Evolutionary conservation across 257 asterid species (phyloP).

Genomic region (Cruciata laevipes): DNA sequence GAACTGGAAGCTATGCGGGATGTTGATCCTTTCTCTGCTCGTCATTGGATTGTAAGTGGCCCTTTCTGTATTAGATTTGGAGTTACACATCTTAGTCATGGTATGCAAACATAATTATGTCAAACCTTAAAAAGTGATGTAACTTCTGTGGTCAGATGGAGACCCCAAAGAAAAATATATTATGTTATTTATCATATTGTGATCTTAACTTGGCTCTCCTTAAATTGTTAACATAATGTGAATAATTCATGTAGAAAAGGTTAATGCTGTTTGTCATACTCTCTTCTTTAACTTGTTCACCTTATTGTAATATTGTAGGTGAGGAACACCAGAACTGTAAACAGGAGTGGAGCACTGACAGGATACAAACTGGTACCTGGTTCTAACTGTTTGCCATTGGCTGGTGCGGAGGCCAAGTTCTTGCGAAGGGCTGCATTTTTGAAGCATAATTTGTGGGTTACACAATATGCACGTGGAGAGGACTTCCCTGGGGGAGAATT

Average conservation of each 20-base stretch:
- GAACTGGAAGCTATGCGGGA: conserved; percentile 39
- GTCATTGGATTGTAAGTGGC: conserved; percentile 29
- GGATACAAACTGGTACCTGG: conserved; percentile 90
- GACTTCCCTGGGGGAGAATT: conserved; percentile 39
- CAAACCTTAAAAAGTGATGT: neutral
- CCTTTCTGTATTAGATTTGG: neutral
- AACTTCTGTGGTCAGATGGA: neutral
- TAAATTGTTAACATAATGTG: no score
- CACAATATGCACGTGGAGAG: conserved; percentile 31
- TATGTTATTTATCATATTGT: neutral
- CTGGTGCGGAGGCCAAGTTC: conserved; percentile 82
- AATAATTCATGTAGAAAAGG: neutral
- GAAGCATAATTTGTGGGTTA: conserved; percentile 70
- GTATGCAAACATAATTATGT: neutral
- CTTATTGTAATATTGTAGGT: conserved; percentile 31
- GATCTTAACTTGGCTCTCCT: neutral
- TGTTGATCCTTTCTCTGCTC: conserved; percentile 31
- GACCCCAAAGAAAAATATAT: neutral
- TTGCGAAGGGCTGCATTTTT: conserved; percentile 79
- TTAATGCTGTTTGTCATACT: neutral
- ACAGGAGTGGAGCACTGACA: conserved; percentile 72
- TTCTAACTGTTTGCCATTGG: conserved; percentile 78
- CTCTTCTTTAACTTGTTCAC: neutral
- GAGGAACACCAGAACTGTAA: conserved; percentile 77
- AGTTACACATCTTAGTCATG: neutral